Base-by-base conservation (phyloP, 805 yeast species). In the Metschnikowia noctiluminum region DNA sequence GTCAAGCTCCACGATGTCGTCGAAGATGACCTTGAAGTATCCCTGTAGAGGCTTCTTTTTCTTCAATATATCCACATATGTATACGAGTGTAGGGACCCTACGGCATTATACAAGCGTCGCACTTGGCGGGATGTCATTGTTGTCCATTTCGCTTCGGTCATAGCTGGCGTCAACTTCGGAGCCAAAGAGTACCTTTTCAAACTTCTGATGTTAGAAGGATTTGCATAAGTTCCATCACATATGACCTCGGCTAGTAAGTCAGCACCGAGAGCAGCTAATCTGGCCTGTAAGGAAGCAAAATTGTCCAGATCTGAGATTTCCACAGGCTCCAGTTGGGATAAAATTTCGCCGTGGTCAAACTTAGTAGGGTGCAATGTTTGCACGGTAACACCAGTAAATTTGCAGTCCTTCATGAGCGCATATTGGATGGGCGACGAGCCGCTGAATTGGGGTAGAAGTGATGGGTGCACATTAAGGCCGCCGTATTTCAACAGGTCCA, bases 391-490 rank as follows among this genome's bases (percentile, higher is more conserved):
- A 0, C 98, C 99, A 0, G 97, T 85, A 14, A 42, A 50, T 0
- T 53, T 34, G 54, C 85, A 90, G 37, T 74, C 74, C 50, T 86
- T 80, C 58, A 91, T 63, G 11, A 94, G 65, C 0, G 97, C 83
- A 51, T 81, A 76, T 52, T 92, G 98, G 4, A 94, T 68, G 0
- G 99, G 99, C 1, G 97, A 85, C 0, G 97, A 84, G 0, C 99
- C 99, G 2, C 89, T 79, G 57, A 87, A 81, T 40, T 68, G 70
- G 0, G 99, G 99, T 8, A 94, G 73, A 7, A 90, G 63, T 0
- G 97, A 89, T 0, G 99, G 99, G 63, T 94, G 99, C 0, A 94
- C 89, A 61, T 94, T 94, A 28, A 94, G 62, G 0, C 97, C 95
- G 4, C 91, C 89, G 59, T 64, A 80, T 11, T 64, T 63, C 16